A percentile compares a stretch with the other conserved stretches of the same genome.
Conservation (phyloP, 352 stramenopile genomes). For the Pythium rhizo-oryzae region DNA sequence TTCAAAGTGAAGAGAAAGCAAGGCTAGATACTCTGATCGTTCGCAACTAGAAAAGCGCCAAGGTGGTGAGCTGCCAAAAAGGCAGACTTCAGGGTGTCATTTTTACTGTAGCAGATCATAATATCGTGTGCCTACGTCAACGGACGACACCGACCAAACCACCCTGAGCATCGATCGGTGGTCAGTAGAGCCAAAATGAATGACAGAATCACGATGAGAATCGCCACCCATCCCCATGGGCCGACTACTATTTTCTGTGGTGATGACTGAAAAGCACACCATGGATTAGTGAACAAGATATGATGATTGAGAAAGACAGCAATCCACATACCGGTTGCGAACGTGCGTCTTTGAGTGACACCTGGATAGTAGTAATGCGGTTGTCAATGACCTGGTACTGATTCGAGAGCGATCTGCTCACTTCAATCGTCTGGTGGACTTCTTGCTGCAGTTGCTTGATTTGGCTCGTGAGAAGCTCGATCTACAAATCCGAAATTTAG, state of each 20-base stretch:
- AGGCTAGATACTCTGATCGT: constrained; percentile 7
- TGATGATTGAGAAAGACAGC: not conserved
- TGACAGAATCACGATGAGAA: constrained; percentile 27
- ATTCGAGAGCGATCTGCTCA: constrained; percentile 48
- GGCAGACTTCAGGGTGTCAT: not conserved
- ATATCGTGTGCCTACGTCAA: constrained; percentile 40
- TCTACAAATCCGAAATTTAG: not conserved
- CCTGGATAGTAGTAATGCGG: constrained; percentile 58
- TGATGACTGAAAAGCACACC: not conserved
- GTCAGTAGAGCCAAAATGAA: constrained; percentile 32
- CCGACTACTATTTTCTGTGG: not conserved
- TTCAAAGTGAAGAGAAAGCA: constrained; percentile 79
- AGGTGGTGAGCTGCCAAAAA: not conserved
- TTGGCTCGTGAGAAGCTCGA: constrained; percentile 55
- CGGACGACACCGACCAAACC: constrained; percentile 45
- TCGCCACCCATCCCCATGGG: constrained; percentile 21
- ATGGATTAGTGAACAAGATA: not conserved
- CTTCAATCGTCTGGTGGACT: constrained; percentile 48
- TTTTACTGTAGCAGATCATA: constrained; percentile 13
- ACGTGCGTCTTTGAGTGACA: constrained; percentile 15
- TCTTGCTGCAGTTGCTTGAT: constrained; percentile 68
- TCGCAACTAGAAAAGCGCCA: not conserved
- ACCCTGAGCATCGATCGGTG: constrained; percentile 41
- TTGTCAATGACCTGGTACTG: constrained; percentile 68
- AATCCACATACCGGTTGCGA: constrained; percentile 11